phyloP scores from a whole-genome alignment of 768 basidiomycete species.

The Boletus pseudopeckii region DNA sequence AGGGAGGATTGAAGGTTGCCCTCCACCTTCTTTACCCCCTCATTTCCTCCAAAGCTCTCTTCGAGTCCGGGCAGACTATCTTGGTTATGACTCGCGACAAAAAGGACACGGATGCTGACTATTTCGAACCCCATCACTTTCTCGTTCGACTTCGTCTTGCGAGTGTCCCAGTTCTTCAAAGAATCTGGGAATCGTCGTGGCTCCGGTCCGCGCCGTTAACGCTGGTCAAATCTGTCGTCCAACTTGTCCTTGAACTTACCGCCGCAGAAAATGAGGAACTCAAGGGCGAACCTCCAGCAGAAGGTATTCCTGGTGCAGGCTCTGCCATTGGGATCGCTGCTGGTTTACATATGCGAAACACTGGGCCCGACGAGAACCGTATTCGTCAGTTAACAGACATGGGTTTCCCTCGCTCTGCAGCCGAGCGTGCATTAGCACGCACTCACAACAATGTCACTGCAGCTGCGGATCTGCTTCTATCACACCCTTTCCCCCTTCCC shows the following conservation, averaged over 20 bases:
- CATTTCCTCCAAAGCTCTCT: slow-evolving; percentile 72
- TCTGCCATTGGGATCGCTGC: slow-evolving; percentile 30
- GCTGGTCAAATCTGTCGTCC: slow-evolving; percentile 72
- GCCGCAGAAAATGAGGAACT: slow-evolving; percentile 78
- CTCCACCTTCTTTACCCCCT: slow-evolving; percentile 74
- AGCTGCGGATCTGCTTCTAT: slow-evolving; percentile 83
- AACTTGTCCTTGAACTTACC: slow-evolving; percentile 75
- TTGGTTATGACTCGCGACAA: slow-evolving; percentile 73
- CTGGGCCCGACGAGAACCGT: slow-evolving; percentile 70
- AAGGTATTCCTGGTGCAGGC: slow-evolving; percentile 32
- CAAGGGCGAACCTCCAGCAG: slow-evolving; percentile 43
- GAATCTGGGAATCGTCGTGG: slow-evolving; percentile 85
- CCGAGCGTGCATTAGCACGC: slow-evolving; percentile 77
- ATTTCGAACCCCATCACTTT: slow-evolving; percentile 85
- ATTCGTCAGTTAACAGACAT: slow-evolving; percentile 88
- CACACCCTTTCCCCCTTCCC: slow-evolving; percentile 74
- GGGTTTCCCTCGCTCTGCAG: slow-evolving; percentile 92
- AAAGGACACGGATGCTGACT: slow-evolving; percentile 69
- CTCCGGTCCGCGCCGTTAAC: slow-evolving; percentile 69
- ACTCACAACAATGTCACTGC: slow-evolving; percentile 85
- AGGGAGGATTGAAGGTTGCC: slow-evolving; percentile 76
- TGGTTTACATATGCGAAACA: slow-evolving; percentile 32
- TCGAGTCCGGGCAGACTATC: slow-evolving; percentile 83
- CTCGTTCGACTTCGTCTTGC: slow-evolving; percentile 75
- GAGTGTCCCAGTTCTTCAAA: slow-evolving; percentile 60